Evolutionary conservation across 768 basidiomycete species (phyloP), one percentile per base, ranked within the genome.

Genomic region (Suillus hirtellus): DNA sequence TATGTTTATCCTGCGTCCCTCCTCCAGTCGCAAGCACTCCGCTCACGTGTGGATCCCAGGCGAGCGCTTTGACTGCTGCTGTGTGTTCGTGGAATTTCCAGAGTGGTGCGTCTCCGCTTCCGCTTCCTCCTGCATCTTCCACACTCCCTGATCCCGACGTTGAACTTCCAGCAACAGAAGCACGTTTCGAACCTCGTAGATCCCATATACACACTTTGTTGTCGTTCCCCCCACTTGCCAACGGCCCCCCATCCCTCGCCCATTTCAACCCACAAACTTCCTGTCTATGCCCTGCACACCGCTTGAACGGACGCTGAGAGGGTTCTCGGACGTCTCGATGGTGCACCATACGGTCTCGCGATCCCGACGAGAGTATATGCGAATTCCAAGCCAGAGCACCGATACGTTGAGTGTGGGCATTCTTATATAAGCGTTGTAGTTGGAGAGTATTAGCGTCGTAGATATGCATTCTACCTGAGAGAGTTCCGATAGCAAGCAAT

Each of bases 191-290:
- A 10, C 89, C 91, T 62, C 92, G 82, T 61, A 94, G 78, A 72
- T 98, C 95, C 93, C 96, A 99, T 60, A 99, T 95, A 69, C 93
- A 95, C 19, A 99, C 92, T 78, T 98, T 98, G 78, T 99, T 99
- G 77, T 99, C 96, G 73, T 99, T 99, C 0, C 96, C 96, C 2
- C 96, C 96, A 67, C 91, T 94, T 3, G 96, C 96, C 4, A 99
- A 84, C 37, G 82, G 82, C 9, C 88, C 88, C 9, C 74, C 73
- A 67, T 66, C 80, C 69, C 59, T 76, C 64, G 43, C 79, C 96
- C 96, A 99, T 63, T 92, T 89, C 50, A 99, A 77, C 3, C 96
- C 96, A 73, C 96, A 99, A 1, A 99, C 95, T 73, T 99, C 96
- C 71, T 99, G 97, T 34, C 89, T 79, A 71, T 95, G 93, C 0